These are phyloP conservation scores for Cladosporium sp. DNA, from an alignment of 2,329 filamentous ascomycete genomes.

Conservation along the genomic window DNA sequence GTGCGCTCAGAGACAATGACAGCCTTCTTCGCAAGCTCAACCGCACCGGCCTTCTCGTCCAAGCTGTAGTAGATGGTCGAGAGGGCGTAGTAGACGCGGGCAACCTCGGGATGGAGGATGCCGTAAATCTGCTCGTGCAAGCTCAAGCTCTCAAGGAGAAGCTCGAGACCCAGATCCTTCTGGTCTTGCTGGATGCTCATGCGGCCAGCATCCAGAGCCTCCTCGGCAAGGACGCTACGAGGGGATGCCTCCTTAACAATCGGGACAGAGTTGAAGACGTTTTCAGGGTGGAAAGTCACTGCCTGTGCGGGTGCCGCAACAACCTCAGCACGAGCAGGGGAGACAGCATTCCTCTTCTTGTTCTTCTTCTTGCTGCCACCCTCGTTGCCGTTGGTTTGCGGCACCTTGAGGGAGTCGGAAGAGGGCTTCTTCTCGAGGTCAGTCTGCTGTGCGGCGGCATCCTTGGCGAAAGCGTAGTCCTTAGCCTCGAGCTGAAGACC, in stretches of 20 bases:
- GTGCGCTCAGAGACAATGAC: constrained; percentile 95
- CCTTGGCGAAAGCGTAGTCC: constrained; percentile 63
- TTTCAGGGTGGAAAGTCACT: constrained; percentile 72
- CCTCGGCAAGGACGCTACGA: constrained; percentile 84
- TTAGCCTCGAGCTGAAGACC: constrained; percentile 83
- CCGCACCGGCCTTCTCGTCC: constrained; percentile 94
- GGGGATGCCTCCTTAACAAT: constrained; percentile 92
- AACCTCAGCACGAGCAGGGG: constrained; percentile 42
- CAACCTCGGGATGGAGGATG: constrained; percentile 93
- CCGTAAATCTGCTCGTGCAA: constrained; percentile 98
- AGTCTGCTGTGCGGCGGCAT: constrained; percentile 17
- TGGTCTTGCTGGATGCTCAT: constrained; percentile 95
- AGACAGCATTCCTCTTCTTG: constrained; percentile 47
- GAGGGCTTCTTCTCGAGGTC: constrained; percentile 25
- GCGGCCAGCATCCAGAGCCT: constrained; percentile 89
- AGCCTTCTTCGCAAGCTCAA: constrained; percentile 92
- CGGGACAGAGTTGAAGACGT: constrained; percentile 89
- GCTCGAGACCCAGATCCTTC: constrained; percentile 91
- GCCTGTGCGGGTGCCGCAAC: constrained; percentile 42
- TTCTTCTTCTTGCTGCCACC: constrained; percentile 50
- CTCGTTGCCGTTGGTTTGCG: constrained; percentile 31
- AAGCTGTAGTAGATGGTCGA: constrained; percentile 96
- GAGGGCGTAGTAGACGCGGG: constrained; percentile 87
- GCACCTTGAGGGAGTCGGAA: constrained; percentile 26
- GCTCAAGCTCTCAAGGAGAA: constrained; percentile 91